Evolutionary conservation across 805 yeast species (phyloP), one percentile per base, ranked within the genome.

Genomic region (Cyberlindnera veronae): DNA sequence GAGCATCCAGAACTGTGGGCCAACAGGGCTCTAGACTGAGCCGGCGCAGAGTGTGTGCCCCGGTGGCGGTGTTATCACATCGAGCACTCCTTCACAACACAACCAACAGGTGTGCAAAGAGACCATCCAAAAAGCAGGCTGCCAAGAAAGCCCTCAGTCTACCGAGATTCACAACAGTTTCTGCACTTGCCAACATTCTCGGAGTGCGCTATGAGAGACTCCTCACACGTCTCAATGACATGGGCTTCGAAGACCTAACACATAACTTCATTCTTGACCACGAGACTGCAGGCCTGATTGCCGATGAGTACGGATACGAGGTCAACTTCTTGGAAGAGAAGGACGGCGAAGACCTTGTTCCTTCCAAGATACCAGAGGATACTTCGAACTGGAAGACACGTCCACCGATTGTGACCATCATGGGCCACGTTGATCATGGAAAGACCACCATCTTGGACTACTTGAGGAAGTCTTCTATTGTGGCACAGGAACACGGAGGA

Each of bases 371-470:
- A 9, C 53, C 66, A 0, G 51, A 56, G 15, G 57, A 66, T 2
- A 69, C 65, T 5, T 41, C 45, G 2, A 55, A 63, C 17, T 59
- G 83, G 47, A 77, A 76, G 32, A 70, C 80, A 6, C 69, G 98
- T 49, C 89, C 99, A 0, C 99, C 99, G 0, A 83, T 93, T 18
- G 97, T 93, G 5, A 90, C 99, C 0, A 86, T 93, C 38, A 93
- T 93, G 98, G 99, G 99, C 3, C 99, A 93, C 61, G 99, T 93
- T 22, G 99, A 93, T 62, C 99, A 93, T 58, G 99, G 99, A 3
- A 93, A 93, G 60, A 93, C 99, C 2, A 91, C 99, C 0, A 81
- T 93, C 45, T 71, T 93, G 40, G 99, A 93, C 61, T 77, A 79
- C 55, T 67, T 93, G 53, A 72, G 98, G 32, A 88, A 86, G 50